Conservation (phyloP, 768 basidiomycete species). For the Kwoniella dejecticola region DNA sequence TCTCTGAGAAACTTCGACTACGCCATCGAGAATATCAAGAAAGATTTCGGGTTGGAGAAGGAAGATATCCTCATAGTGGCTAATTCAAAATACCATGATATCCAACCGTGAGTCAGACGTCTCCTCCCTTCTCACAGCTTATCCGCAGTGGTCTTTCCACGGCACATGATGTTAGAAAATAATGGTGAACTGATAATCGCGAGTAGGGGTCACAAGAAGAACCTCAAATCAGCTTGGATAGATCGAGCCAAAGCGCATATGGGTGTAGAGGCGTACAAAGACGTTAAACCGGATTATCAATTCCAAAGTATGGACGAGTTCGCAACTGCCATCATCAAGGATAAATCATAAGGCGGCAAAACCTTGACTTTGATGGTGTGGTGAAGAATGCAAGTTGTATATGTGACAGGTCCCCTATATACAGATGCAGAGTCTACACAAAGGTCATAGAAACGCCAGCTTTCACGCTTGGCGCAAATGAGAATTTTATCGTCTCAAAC, state of each 20-base stretch:
- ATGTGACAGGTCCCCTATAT: too few relatives aligned
- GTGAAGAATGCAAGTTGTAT: too few relatives aligned
- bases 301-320: conserved; percentile 31
- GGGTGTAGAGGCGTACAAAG: conserved; percentile 18
- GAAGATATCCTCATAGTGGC: conserved; percentile 32
- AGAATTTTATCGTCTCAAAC: too few relatives aligned
- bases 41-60: conserved; percentile 24
- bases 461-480: too few relatives aligned
- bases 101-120: conserved; percentile 26
- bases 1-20: conserved; percentile 37
- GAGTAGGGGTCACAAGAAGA: conserved; percentile 30
- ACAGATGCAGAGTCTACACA: too few relatives aligned
- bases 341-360: conserved; percentile 1
- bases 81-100: conserved; percentile 33
- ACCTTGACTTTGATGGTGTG: too few relatives aligned
- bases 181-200: neutral
- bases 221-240: conserved; percentile 36
- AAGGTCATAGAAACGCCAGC: too few relatives aligned
- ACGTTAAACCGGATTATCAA: conserved; percentile 21
- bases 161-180: too few relatives aligned
- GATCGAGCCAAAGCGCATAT: conserved; percentile 23
- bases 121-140: too few relatives aligned
- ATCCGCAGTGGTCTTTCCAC: too few relatives aligned
- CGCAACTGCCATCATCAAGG: conserved; percentile 26
- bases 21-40: conserved; percentile 27